Percentiles rank a stretch among this genome's conserved stretches.
Evolutionary conservation across 2,329 filamentous ascomycete species (phyloP).

Genomic region (Hawksworthiomyces lignivorus): DNA sequence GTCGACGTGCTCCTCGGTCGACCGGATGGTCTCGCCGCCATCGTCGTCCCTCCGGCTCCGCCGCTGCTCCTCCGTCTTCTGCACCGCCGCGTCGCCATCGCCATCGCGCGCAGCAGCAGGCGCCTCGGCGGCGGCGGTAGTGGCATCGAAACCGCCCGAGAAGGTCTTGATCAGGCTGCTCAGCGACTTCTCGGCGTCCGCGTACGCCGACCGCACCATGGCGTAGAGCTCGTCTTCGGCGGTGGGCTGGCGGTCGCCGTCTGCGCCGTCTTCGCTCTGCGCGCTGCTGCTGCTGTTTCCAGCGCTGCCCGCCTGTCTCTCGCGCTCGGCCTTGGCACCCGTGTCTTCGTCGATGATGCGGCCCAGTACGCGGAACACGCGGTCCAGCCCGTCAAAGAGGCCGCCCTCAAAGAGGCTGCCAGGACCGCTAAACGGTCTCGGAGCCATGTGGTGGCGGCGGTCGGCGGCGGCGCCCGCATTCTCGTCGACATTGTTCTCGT

Average conservation of each 20-base stretch:
- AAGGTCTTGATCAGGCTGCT: constrained; percentile 32
- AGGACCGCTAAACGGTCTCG: not conserved
- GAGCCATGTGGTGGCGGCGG: not conserved
- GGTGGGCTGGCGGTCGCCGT: constrained; percentile 17
- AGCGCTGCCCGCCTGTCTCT: too few relatives aligned
- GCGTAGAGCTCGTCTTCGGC: constrained; percentile 36
- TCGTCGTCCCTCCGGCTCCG: not conserved
- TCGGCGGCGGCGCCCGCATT: not conserved
- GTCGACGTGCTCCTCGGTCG: constrained; percentile 35
- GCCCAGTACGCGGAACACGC: constrained; percentile 14
- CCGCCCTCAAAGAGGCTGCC: constrained; percentile 6
- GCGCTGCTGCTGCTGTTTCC: constrained; percentile 15
- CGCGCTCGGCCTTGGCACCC: not conserved
- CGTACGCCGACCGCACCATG: constrained; percentile 28
- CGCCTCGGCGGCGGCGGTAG: too few relatives aligned
- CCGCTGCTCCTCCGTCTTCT: not conserved
- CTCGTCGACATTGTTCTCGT: constrained; percentile 1
- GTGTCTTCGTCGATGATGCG: constrained; percentile 16
- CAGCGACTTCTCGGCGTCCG: constrained; percentile 31
- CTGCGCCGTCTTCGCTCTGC: constrained; percentile 20
- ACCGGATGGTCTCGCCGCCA: constrained; percentile 23
- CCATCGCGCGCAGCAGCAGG: not conserved
- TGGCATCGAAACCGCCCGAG: constrained; percentile 14
- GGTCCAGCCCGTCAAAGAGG: constrained; percentile 17
- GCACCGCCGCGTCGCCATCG: not conserved